These are phyloP conservation scores for Francoa sonchifolia DNA, from an alignment of 441 rosid genomes.

Conservation along the genomic window DNA sequence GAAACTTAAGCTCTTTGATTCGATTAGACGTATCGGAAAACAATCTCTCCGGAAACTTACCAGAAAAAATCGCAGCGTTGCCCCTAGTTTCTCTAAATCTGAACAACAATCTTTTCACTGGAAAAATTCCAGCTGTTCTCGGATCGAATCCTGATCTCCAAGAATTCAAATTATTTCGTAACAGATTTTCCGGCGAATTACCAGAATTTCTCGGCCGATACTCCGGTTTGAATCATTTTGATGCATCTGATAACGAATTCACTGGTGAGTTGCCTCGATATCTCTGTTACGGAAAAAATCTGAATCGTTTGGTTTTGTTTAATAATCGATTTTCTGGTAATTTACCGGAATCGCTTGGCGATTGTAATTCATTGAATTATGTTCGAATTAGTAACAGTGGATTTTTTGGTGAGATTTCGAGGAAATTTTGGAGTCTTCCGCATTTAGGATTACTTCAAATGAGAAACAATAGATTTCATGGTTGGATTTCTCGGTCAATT, in stretches of 20 bases:
- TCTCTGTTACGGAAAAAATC: conserved; percentile 34
- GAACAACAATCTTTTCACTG: conserved; percentile 43
- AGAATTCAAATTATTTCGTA: conserved; percentile 47
- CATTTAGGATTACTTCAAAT: conserved; percentile 25
- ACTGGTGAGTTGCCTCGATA: conserved; percentile 40
- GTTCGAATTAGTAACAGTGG: conserved; percentile 35
- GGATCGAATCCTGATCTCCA: conserved; percentile 34
- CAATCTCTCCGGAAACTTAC: conserved; percentile 33
- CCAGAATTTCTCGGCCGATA: conserved; percentile 40
- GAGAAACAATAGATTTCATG: conserved; percentile 32
- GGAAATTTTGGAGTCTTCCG: conserved; percentile 45
- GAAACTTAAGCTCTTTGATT: conserved; percentile 25
- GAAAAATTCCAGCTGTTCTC: conserved; percentile 35
- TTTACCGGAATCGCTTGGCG: conserved; percentile 37
- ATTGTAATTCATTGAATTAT: conserved; percentile 32
- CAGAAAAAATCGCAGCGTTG: conserved; percentile 32
- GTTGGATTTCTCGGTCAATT: conserved; percentile 32
- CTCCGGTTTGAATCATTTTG: conserved; percentile 31
- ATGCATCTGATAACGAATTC: conserved; percentile 44
- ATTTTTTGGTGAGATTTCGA: conserved; percentile 37
- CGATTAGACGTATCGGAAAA: conserved; percentile 49
- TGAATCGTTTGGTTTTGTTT: conserved; percentile 24
- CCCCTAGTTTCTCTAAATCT: conserved; percentile 29
- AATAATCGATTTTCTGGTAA: conserved; percentile 36
- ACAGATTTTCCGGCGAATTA: conserved; percentile 50